A percentile compares a stretch with the other conserved stretches of the same genome.
Conservation (phyloP, 225 moss, liverwort and hornwort genomes). For the Sphagnum contortum region DNA sequence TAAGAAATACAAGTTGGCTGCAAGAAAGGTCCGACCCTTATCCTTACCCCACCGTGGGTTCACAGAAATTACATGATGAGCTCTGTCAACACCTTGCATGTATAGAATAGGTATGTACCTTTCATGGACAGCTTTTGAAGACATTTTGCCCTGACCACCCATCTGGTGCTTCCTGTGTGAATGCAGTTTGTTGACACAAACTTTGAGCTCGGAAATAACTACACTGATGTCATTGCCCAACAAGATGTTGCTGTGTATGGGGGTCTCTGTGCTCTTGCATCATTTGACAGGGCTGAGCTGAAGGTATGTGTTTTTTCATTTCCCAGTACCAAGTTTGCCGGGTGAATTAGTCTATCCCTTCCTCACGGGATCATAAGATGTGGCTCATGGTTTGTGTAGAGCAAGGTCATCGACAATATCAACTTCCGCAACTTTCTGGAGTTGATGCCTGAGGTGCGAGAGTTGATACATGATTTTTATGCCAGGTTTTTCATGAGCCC, state of each 20-base stretch:
- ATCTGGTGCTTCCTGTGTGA: too few species aligned
- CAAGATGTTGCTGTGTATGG: slow-evolving; percentile 99
- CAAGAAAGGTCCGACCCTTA: slow-evolving; percentile 61
- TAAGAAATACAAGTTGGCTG: slow-evolving; percentile 96
- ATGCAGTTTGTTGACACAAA: slow-evolving; percentile 94
- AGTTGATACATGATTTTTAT: slow-evolving; percentile 95
- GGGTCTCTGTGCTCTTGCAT: slow-evolving; percentile 95
- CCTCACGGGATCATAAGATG: background rate
- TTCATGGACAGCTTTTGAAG: too few species aligned
- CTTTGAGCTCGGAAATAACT: slow-evolving; percentile 90
- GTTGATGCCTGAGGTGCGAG: slow-evolving; percentile 95
- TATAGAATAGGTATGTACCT: too few species aligned
- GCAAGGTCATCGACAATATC: slow-evolving; percentile 97
- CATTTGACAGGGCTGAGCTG: slow-evolving; percentile 95
- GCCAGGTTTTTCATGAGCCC: slow-evolving; percentile 41
- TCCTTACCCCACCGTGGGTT: background rate
- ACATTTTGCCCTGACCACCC: too few species aligned
- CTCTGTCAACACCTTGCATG: too few species aligned
- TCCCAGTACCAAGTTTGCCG: too few species aligned
- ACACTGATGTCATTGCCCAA: slow-evolving; percentile 89
- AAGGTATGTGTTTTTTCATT: slow-evolving; percentile 40
- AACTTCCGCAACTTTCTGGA: slow-evolving; percentile 97
- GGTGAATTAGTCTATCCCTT: background rate
- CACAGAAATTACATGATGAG: too few species aligned
- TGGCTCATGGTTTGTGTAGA: slow-evolving; percentile 31